A percentile compares a stretch with the other conserved stretches of the same genome.
phyloP scores from a whole-genome alignment of 1,139 yeast genomes.

The Protomyces lactucae-debilis region DNA sequence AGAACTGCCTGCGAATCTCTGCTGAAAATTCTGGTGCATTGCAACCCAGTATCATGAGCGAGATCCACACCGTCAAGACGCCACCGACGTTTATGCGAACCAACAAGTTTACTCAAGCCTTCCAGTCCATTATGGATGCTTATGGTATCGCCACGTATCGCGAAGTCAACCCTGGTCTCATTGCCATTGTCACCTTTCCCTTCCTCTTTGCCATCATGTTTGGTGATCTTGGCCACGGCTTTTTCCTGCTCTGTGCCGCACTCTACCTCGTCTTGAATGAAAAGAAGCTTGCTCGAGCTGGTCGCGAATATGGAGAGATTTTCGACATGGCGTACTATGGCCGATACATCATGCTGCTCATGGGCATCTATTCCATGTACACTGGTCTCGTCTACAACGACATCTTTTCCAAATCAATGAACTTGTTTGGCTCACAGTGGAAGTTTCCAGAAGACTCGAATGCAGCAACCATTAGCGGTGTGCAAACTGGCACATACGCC shows the following conservation, averaged over 20 bases:
- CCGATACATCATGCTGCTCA: constrained; percentile 76
- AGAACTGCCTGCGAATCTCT: constrained; percentile 50
- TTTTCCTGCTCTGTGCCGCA: constrained; percentile 70
- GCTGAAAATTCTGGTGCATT: constrained; percentile 56
- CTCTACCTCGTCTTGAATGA: constrained; percentile 66
- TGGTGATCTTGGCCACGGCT: constrained; percentile 97
- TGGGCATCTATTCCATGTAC: constrained; percentile 91
- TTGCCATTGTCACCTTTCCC: constrained; percentile 92
- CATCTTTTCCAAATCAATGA: constrained; percentile 83
- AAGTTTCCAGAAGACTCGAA: constrained; percentile 71
- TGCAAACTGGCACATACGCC: constrained; percentile 62
- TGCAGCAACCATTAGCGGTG: constrained; percentile 61
- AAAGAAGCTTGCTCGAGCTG: constrained; percentile 53
- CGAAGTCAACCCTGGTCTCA: constrained; percentile 93
- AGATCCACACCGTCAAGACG: constrained; percentile 68
- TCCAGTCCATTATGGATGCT: constrained; percentile 90
- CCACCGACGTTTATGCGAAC: constrained; percentile 94
- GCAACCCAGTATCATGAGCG: constrained; percentile 74
- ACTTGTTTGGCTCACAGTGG: constrained; percentile 85
- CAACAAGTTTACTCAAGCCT: constrained; percentile 86
- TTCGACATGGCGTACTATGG: constrained; percentile 96
- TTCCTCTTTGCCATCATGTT: constrained; percentile 99
- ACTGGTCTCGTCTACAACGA: constrained; percentile 94
- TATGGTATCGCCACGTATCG: constrained; percentile 91
- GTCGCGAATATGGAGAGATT: constrained; percentile 69